Percentiles rank a stretch among this genome's conserved stretches.
Evolutionary conservation across 2,329 filamentous ascomycete genomes (phyloP).

Genomic region (Aureobasidium vineae): DNA sequence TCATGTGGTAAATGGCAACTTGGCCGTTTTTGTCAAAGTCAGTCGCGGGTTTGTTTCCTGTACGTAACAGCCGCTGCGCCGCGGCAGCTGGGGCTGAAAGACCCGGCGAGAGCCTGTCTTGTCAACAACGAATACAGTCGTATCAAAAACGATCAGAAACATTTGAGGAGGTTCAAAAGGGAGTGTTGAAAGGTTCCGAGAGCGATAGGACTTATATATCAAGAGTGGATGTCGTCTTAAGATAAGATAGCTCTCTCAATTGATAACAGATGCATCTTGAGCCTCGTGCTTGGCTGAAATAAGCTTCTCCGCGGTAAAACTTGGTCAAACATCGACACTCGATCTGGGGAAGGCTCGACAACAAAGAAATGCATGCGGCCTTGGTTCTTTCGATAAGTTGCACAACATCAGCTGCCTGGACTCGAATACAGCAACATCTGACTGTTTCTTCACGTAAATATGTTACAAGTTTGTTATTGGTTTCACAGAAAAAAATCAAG

Average conservation of each 20-base stretch:
- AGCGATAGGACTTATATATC: slow-evolving; percentile 13
- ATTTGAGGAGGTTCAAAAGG: neutral
- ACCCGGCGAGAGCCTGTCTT: neutral
- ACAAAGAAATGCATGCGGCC: neutral
- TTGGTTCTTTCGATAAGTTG: neutral
- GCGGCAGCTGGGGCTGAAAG: neutral
- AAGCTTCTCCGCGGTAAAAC: slow-evolving; percentile 24
- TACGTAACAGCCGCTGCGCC: slow-evolving; percentile 25
- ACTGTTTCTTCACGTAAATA: no score
- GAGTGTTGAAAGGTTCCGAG: neutral
- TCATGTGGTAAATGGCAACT: slow-evolving; percentile 12
- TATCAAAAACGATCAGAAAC: neutral
- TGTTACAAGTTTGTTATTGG: neutral
- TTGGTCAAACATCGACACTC: neutral
- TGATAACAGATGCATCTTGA: slow-evolving; percentile 20
- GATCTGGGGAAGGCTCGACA: slow-evolving; percentile 2
- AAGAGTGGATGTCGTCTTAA: slow-evolving; percentile 16
- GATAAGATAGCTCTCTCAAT: slow-evolving; percentile 14
- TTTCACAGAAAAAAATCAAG: neutral
- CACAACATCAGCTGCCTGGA: neutral
- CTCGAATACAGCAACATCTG: neutral
- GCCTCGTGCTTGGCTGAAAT: slow-evolving; percentile 6
- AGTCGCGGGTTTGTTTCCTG: slow-evolving; percentile 3
- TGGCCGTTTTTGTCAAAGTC: slow-evolving; percentile 20
- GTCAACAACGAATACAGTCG: neutral